Conservation (phyloP, 78 protist species). For the Bigelowiella natans region DNA sequence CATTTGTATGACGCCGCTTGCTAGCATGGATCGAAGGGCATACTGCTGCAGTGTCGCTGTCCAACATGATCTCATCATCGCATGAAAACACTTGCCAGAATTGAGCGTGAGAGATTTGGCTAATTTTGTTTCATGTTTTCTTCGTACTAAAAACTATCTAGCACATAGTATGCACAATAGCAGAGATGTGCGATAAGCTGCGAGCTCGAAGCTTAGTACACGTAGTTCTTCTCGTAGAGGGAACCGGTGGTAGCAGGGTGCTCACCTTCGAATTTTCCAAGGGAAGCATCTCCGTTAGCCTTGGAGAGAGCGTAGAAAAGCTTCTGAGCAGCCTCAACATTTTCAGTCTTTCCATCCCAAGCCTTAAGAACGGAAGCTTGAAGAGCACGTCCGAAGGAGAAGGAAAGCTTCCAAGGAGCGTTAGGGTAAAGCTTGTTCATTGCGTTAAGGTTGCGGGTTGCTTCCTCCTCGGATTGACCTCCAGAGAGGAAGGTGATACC, state of each 20-base stretch:
- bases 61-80: no score
- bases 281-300: constrained; percentile 45
- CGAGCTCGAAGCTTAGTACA: background rate
- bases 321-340: constrained; percentile 43
- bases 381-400: constrained; percentile 84
- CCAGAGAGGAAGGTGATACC: constrained; percentile 87
- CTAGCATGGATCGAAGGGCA: no score
- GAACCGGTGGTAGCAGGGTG: background rate
- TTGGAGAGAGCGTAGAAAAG: constrained; percentile 44
- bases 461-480: constrained; percentile 78
- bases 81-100: no score
- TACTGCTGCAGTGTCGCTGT: no score
- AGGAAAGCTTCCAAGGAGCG: constrained; percentile 75
- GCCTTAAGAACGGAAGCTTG: constrained; percentile 51
- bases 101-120: no score
- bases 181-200: no score
- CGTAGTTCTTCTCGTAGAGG: background rate
- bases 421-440: constrained; percentile 50
- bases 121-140: no score
- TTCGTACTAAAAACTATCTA: no score
- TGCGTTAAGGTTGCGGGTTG: constrained; percentile 72
- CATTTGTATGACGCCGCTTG: no score
- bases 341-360: constrained; percentile 53
- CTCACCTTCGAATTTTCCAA: constrained; percentile 43
- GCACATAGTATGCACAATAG: no score